A percentile compares a stretch with the other conserved stretches of the same genome.
phyloP scores from a whole-genome alignment of 2,329 filamentous ascomycete species.

The Nothophaeocryptopus gaeumannii region DNA sequence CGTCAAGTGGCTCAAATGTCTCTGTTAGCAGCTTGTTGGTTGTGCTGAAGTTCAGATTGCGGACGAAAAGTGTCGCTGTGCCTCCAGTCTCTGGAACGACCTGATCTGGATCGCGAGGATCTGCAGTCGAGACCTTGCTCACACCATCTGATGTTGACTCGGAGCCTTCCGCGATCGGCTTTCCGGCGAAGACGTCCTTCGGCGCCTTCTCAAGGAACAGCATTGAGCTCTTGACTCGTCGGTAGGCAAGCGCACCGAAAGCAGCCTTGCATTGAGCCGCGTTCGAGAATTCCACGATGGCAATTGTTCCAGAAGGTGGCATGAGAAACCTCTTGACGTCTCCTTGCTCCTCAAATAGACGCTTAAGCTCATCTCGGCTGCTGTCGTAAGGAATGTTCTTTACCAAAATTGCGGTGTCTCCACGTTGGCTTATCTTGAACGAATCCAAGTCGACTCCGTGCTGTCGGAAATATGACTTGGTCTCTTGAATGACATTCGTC shows the following conservation, averaged over 20 bases:
- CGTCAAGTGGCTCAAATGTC: constrained; percentile 75
- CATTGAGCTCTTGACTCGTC: constrained; percentile 84
- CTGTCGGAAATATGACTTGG: constrained; percentile 81
- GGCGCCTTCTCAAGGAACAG: constrained; percentile 93
- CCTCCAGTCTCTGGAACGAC: constrained; percentile 58
- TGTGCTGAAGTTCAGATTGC: constrained; percentile 90
- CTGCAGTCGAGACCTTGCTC: constrained; percentile 64
- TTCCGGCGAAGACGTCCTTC: constrained; percentile 66
- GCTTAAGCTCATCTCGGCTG: constrained; percentile 71
- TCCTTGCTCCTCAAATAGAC: constrained; percentile 82
- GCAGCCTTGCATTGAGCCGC: constrained; percentile 77
- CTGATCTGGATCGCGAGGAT: constrained; percentile 62
- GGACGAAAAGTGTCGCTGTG: constrained; percentile 72
- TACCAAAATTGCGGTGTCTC: constrained; percentile 82
- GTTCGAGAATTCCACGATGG: constrained; percentile 84
- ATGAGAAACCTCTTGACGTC: constrained; percentile 79
- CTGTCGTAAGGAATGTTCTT: constrained; percentile 93
- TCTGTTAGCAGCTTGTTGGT: constrained; percentile 73
- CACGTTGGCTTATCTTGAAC: constrained; percentile 80
- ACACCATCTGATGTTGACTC: constrained; percentile 30
- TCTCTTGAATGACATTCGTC: constrained; percentile 93
- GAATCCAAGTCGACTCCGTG: constrained; percentile 90
- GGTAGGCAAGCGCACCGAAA: constrained; percentile 81
- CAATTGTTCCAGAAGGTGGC: constrained; percentile 89
- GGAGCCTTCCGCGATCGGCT: constrained; percentile 24